Percentiles rank a stretch among this genome's conserved stretches.
These are phyloP conservation scores for Sphaerobolus stellatus DNA, from an alignment of 1,284 basidiomycete genomes.

Conservation along the genomic window DNA sequence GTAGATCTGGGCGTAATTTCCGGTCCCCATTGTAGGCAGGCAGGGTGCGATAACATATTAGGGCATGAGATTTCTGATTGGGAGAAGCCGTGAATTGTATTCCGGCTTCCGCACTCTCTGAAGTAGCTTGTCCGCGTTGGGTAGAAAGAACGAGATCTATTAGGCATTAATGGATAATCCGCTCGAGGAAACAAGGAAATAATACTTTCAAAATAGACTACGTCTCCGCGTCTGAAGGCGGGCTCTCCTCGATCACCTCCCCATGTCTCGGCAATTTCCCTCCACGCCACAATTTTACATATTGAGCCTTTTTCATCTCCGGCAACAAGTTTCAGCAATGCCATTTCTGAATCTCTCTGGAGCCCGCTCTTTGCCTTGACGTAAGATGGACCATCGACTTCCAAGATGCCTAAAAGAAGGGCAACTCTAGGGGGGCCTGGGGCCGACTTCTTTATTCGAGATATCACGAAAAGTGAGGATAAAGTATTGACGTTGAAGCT, in stretches of 20 bases:
- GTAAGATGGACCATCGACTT: slow-evolving; percentile 69
- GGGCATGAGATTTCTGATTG: slow-evolving; percentile 53
- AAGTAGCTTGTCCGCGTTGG: neutral
- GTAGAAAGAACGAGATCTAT: slow-evolving; percentile 43
- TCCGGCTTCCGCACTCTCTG: neutral
- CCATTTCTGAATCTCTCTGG: slow-evolving; percentile 66
- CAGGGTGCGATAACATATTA: slow-evolving; percentile 76
- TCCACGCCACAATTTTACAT: slow-evolving; percentile 72
- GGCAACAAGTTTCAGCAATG: slow-evolving; percentile 62
- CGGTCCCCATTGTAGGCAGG: slow-evolving; percentile 60
- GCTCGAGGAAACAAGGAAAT: slow-evolving; percentile 25
- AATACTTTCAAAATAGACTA: slow-evolving; percentile 65
- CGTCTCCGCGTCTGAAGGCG: slow-evolving; percentile 57
- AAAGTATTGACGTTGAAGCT: slow-evolving; percentile 19
- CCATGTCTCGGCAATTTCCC: slow-evolving; percentile 70
- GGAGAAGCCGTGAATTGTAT: slow-evolving; percentile 57
- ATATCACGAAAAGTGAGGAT: slow-evolving; percentile 10
- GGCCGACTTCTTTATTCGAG: neutral
- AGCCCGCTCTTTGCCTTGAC: slow-evolving; percentile 62
- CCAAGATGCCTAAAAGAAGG: slow-evolving; percentile 61
- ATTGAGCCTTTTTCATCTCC: slow-evolving; percentile 66
- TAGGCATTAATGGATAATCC: neutral
- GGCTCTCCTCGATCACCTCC: slow-evolving; percentile 41
- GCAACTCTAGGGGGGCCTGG: slow-evolving; percentile 45
- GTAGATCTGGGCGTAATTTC: slow-evolving; percentile 64